Conservation (phyloP, 139 green algal genomes). For the Chlamydomonas sp. region DNA sequence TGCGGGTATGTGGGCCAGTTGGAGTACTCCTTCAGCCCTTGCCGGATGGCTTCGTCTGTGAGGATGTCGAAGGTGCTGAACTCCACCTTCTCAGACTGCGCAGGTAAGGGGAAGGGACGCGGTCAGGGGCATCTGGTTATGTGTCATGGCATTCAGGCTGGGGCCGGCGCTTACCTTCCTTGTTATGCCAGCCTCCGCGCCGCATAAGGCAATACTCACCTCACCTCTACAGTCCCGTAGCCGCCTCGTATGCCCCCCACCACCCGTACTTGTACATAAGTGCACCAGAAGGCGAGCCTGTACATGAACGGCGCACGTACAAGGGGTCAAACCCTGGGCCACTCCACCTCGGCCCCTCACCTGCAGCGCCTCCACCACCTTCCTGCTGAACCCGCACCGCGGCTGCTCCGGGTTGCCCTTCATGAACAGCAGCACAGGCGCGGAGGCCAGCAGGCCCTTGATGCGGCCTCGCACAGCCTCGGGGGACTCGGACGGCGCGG, state of each 20-base stretch:
- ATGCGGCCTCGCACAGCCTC: slow-evolving; percentile 49
- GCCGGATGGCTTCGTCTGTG: slow-evolving; percentile 75
- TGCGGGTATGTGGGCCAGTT: slow-evolving; percentile 95
- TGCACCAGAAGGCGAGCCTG: neutral
- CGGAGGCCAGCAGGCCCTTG: slow-evolving; percentile 54
- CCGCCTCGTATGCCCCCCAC: too few species aligned
- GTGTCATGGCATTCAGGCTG: neutral
- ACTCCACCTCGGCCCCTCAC: neutral
- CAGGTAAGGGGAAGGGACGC: neutral
- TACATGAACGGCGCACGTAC: neutral
- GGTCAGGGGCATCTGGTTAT: neutral
- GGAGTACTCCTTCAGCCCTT: slow-evolving; percentile 89
- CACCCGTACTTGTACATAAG: too few species aligned
- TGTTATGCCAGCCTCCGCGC: too few species aligned
- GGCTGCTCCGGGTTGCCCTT: slow-evolving; percentile 86
- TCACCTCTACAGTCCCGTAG: too few species aligned
- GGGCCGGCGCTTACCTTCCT: too few species aligned
- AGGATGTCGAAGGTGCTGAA: slow-evolving; percentile 95
- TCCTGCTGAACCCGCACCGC: slow-evolving; percentile 89
- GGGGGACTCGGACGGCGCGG: neutral
- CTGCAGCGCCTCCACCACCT: slow-evolving; percentile 79
- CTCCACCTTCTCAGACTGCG: slow-evolving; percentile 8
- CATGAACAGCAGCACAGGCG: slow-evolving; percentile 83
- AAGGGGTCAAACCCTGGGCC: neutral
- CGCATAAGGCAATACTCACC: too few species aligned